Percentiles rank a stretch among this genome's conserved stretches.
Evolutionary conservation across 2,329 filamentous ascomycete genomes (phyloP).

Genomic region (Talaromyces sp.): DNA sequence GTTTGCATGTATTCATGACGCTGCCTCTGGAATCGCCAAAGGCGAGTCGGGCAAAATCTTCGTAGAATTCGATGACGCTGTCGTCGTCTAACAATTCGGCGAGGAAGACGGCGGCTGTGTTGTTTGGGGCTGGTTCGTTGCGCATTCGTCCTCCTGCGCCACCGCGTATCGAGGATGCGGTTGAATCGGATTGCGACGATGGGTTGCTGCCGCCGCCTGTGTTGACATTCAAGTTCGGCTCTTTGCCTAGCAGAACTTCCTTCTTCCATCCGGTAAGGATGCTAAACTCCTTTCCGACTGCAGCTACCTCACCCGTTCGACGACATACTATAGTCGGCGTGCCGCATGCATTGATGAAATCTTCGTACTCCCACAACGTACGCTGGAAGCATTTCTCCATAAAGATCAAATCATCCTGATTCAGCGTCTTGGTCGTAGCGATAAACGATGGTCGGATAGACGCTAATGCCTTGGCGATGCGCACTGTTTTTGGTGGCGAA

Average conservation of each 20-base stretch:
- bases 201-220: conserved; percentile 49
- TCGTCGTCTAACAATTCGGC: conserved; percentile 93
- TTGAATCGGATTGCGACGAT: conserved; percentile 27
- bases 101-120: conserved; percentile 78
- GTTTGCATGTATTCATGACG: conserved; percentile 77
- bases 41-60: conserved; percentile 88
- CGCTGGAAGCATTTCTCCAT: conserved; percentile 98
- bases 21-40: conserved; percentile 88
- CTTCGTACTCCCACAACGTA: conserved; percentile 87
- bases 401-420: conserved; percentile 85
- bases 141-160: conserved; percentile 50
- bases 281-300: conserved; percentile 95
- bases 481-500: conserved; percentile 70
- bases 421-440: conserved; percentile 83
- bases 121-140: conserved; percentile 34
- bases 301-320: conserved; percentile 89
- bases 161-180: conserved; percentile 38
- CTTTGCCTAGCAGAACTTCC: conserved; percentile 81
- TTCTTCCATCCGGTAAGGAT: conserved; percentile 93
- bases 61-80: conserved; percentile 89
- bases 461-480: conserved; percentile 82
- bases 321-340: conserved; percentile 91
- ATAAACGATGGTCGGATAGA: conserved; percentile 93
- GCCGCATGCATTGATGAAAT: conserved; percentile 82
- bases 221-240: conserved; percentile 85